A percentile compares a stretch with the other conserved stretches of the same genome.
Conservation (phyloP, 2,329 filamentous ascomycete species). For the Piedraia hortae region DNA sequence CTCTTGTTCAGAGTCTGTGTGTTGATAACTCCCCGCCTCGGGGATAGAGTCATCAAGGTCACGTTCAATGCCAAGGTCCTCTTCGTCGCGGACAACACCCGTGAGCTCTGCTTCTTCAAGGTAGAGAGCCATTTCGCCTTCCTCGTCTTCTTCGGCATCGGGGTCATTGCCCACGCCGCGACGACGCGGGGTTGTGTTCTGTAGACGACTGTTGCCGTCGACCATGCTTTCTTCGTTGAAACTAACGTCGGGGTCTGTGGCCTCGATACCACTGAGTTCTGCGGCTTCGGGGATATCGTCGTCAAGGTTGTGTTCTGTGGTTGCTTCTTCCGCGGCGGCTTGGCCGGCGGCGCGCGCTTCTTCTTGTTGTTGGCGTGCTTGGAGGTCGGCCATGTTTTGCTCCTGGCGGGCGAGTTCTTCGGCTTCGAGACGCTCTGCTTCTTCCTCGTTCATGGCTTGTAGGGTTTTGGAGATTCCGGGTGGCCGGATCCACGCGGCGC, state of each 20-base stretch:
- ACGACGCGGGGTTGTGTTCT: no score
- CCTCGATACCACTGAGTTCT: slow-evolving; percentile 33
- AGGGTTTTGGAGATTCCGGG: slow-evolving; percentile 73
- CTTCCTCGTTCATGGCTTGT: slow-evolving; percentile 71
- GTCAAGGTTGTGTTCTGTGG: slow-evolving; percentile 16
- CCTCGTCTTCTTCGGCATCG: slow-evolving; percentile 14
- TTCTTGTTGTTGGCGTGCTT: slow-evolving; percentile 31
- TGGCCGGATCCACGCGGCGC: slow-evolving; percentile 69
- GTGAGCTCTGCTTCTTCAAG: slow-evolving; percentile 21
- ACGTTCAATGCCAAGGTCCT: slow-evolving; percentile 15
- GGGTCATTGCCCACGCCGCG: no score
- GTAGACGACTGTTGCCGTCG: slow-evolving; percentile 16
- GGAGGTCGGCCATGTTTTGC: slow-evolving; percentile 44
- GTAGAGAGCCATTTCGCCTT: slow-evolving; percentile 17
- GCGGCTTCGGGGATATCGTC: slow-evolving; percentile 43
- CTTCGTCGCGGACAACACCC: slow-evolving; percentile 20
- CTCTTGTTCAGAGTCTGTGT: slow-evolving; percentile 26
- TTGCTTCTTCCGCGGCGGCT: slow-evolving; percentile 16
- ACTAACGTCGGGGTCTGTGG: slow-evolving; percentile 20
- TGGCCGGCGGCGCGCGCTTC: slow-evolving; percentile 14
- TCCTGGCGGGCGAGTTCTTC: slow-evolving; percentile 45
- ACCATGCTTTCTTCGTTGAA: slow-evolving; percentile 23
- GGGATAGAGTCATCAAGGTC: slow-evolving; percentile 22
- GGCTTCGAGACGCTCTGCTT: slow-evolving; percentile 65
- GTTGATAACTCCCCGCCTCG: slow-evolving; percentile 25